phyloP scores from a whole-genome alignment of 331 rosid genomes.

The Erythrophleum ivorense region DNA sequence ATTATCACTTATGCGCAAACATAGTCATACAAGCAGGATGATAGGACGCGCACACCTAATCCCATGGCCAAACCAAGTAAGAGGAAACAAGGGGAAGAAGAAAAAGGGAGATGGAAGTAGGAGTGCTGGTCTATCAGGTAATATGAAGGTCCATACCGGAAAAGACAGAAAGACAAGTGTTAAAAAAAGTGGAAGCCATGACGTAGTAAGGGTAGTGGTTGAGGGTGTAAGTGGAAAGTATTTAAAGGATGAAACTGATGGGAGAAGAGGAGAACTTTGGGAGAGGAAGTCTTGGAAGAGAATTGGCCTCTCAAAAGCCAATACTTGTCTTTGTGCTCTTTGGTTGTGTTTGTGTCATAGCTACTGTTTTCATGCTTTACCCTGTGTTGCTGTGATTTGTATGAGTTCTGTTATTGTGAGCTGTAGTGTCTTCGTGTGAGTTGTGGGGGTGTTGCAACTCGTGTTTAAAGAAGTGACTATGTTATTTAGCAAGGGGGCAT shows the following conservation, averaged over 20 bases:
- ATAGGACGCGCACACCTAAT: background rate
- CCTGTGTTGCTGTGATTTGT: background rate
- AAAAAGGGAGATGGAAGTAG: background rate
- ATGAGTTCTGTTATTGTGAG: background rate
- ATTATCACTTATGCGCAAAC: conserved; percentile 16
- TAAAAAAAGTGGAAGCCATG: background rate
- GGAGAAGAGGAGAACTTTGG: background rate
- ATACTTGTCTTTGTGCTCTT: background rate
- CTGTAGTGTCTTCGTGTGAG: too few relatives aligned
- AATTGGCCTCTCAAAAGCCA: background rate
- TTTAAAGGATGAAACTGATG: background rate
- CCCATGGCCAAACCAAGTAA: background rate
- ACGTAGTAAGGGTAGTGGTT: background rate
- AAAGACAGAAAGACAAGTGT: background rate
- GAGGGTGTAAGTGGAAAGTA: background rate
- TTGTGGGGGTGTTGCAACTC: background rate
- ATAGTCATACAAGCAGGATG: conserved; percentile 30
- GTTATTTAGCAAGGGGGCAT: background rate
- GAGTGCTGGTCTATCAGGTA: background rate
- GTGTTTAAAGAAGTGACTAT: background rate
- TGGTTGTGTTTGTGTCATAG: background rate
- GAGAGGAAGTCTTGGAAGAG: background rate
- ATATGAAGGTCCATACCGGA: background rate
- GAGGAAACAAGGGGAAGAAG: background rate
- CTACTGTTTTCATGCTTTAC: background rate